Conservation (phyloP, 2,329 filamentous ascomycete genomes). For the Leptographium radiaticola region DNA sequence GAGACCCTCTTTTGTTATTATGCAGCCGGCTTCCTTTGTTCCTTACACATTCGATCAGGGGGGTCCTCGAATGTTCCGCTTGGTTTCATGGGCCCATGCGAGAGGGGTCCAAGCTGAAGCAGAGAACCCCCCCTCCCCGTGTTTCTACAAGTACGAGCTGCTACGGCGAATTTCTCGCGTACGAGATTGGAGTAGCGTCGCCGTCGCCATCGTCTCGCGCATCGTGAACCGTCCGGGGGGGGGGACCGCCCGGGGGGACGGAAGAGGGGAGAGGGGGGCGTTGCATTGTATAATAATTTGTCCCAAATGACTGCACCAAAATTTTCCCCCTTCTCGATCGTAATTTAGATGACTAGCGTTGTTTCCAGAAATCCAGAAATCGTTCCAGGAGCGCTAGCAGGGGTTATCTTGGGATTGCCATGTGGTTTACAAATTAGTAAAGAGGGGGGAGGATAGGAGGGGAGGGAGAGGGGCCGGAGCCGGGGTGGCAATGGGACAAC, state of each 20-base stretch:
- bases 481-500: no score
- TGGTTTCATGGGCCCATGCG: not conserved
- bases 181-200: no score
- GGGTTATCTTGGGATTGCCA: not conserved
- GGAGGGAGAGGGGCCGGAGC: not conserved
- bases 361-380: not conserved
- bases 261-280: no score
- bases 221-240: no score
- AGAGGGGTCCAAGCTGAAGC: not conserved
- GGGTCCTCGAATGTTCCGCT: not conserved
- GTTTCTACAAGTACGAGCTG: not conserved
- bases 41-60: not conserved
- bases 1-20: not conserved
- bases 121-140: no score
- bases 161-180: not conserved
- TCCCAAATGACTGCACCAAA: not conserved
- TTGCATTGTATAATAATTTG: not conserved
- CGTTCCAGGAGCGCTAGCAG: not conserved
- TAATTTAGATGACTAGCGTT: not conserved
- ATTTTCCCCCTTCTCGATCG: not conserved
- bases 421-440: not conserved
- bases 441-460: not conserved
- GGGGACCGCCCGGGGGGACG: no score
- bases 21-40: not conserved
- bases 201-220: no score